Evolutionary conservation across 169 alveolate species (phyloP), one percentile per base, ranked within the genome.

Genomic region (Plasmodium reichenowi): DNA sequence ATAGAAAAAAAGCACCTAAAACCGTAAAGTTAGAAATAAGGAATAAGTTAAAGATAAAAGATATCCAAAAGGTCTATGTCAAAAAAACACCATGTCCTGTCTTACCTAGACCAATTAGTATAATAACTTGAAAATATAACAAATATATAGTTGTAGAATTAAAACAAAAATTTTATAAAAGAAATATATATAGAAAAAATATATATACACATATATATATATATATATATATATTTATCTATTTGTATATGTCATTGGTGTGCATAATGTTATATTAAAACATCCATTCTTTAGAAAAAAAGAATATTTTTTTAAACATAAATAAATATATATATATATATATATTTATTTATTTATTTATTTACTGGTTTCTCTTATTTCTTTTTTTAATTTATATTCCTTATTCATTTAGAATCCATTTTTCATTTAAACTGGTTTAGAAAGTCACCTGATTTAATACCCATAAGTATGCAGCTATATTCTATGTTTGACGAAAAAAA

Each of bases 391-490:
- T 85, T n/a, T 13, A 22, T 15, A 15, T 17, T 24, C 45, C 32
- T 24, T 38, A 38, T 38, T 38, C 47, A 38, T 38, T 38, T 76
- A 86, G 92, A 60, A 38, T 86, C 92, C 9, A 71, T 86, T 29
- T 86, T 86, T 50, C 92, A 86, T 45, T 48, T 86, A 12, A 86
- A 86, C 32, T 86, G 92, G 92, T 86, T 86, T 70, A 48, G 92
- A 38, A 86, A 72, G 32, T 86, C 92, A 17, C 63, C 92, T 9
- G 92, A 86, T 6, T 32, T 86, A 86, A 54, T 86, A 24, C 92
- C 92, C 29, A 71, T 86, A 86, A 86, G 92, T 74, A 86, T 86
- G 13, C 88, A 86, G 24, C 52, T 86, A 59, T 86, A 86, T 72
- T 86, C 92, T 29, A 86, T 86, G 92, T 86, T 86, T 86, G 75